Base-by-base conservation (phyloP, 345 rosid species). In the Alliaria petiolata region DNA sequence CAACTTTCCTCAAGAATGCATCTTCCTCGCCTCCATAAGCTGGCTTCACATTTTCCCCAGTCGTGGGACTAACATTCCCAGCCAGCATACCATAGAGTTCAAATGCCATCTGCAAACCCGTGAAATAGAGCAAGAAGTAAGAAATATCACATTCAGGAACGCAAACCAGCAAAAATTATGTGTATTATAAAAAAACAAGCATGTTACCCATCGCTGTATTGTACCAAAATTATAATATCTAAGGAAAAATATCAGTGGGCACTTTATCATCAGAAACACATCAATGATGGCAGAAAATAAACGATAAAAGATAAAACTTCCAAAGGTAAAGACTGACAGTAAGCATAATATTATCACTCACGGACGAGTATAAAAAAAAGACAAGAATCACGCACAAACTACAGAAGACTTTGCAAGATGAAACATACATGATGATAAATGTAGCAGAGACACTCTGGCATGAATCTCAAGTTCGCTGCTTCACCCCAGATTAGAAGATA, bases 401-500 rank as follows among this genome's bases (percentile, higher is more conserved):
- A 56, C n/a, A 49, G 42, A 66, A 61, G 15, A 64, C 45, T 57
- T 31, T 51, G 15, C 38, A 50, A 44, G 13, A 5, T 31, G n/a
- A 70, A 49, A 75, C 93, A 63, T 91, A 95, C 99, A 83, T 92
- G 98, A 80, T 95, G 99, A 79, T 95, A 92, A 68, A 95, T 92
- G 76, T 92, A 95, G 84, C 98, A 95, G 67, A 95, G 86, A 81
- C 99, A 95, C 82, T 95, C 99, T 8, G 99, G 99, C 98, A 95
- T 92, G 83, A 90, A 95, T 83, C 98, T 86, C 82, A 92, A 82
- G 81, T 95, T 95, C 8, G 99, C 98, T 71, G 99, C 97, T 82
- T 95, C 99, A 51, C 99, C 99, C 99, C 99, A 95, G 59, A 95
- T 95, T 66, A 95, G 83, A 78, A 95, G 98, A 84, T 88, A 95